phyloP scores from a whole-genome alignment of 2,329 filamentous ascomycete species.

The Fusarium marasasianum region DNA sequence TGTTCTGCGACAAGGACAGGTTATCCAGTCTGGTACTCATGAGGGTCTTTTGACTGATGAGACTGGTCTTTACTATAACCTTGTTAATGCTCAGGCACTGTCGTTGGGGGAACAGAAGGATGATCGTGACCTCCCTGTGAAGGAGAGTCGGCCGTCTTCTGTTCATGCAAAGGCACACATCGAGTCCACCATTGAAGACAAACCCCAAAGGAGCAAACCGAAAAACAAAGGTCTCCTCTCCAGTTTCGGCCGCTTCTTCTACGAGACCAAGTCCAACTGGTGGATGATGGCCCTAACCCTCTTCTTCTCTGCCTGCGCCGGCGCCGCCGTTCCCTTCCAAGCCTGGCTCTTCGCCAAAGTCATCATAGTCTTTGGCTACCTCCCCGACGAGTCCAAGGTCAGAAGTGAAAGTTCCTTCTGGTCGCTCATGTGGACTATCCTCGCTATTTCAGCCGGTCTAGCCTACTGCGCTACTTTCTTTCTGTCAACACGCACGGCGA shows the following conservation, averaged over 20 bases:
- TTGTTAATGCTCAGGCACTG: constrained; percentile 72
- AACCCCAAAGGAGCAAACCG: background rate
- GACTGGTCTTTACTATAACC: constrained; percentile 70
- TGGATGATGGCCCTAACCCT: background rate
- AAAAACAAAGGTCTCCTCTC: constrained; percentile 27
- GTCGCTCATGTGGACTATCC: constrained; percentile 5
- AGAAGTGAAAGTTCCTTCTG: background rate
- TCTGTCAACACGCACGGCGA: background rate
- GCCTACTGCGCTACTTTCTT: background rate
- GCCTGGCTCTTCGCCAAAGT: constrained; percentile 65
- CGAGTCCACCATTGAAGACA: background rate
- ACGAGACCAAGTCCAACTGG: constrained; percentile 49
- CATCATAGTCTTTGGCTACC: constrained; percentile 56
- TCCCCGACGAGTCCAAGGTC: background rate
- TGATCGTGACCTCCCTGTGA: accelerated
- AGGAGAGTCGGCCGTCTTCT: background rate
- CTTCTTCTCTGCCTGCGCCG: constrained; percentile 54
- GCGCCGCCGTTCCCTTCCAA: constrained; percentile 58
- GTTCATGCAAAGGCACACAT: background rate
- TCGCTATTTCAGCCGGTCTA: background rate
- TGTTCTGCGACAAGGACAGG: constrained; percentile 74
- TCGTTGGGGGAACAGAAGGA: constrained; percentile 56
- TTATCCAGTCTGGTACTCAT: constrained; percentile 80
- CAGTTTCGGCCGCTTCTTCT: constrained; percentile 66
- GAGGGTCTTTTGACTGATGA: constrained; percentile 70